Conservation (phyloP, 2,329 filamentous ascomycete species). For the Ramularia collo-cygni region DNA sequence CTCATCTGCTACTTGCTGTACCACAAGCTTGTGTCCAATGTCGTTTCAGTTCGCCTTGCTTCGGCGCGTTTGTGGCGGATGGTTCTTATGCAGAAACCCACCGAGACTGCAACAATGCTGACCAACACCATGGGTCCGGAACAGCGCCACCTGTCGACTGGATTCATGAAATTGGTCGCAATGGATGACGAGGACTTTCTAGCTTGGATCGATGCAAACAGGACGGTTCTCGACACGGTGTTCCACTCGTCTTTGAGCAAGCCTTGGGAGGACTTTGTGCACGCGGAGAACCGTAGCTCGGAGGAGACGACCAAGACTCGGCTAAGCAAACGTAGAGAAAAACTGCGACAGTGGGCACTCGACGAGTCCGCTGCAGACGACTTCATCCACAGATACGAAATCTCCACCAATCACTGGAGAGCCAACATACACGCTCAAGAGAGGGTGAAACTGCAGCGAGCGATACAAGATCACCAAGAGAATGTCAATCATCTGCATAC, state of each 20-base stretch:
- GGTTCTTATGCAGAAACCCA: conserved; percentile 84
- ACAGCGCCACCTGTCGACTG: conserved; percentile 63
- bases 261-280: conserved; percentile 82
- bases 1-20: conserved; percentile 92
- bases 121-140: conserved; percentile 63
- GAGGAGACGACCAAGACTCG: conserved; percentile 67
- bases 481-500: conserved; percentile 71
- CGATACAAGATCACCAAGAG: conserved; percentile 89
- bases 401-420: conserved; percentile 83
- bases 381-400: conserved; percentile 71
- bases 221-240: conserved; percentile 67
- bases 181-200: conserved; percentile 86
- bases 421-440: conserved; percentile 93
- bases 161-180: conserved; percentile 77
- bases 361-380: conserved; percentile 65
- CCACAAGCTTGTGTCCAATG: conserved; percentile 69
- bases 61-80: conserved; percentile 86
- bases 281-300: conserved; percentile 70
- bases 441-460: conserved; percentile 81
- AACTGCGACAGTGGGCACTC: conserved; percentile 69
- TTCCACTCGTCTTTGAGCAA: conserved; percentile 78
- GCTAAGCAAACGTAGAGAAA: conserved; percentile 70
- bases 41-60: conserved; percentile 60
- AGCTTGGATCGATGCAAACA: conserved; percentile 77
- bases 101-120: conserved; percentile 69